Evolutionary conservation across 2,329 filamentous ascomycete species (phyloP).

Genomic region (Tolypocladium tundrense): DNA sequence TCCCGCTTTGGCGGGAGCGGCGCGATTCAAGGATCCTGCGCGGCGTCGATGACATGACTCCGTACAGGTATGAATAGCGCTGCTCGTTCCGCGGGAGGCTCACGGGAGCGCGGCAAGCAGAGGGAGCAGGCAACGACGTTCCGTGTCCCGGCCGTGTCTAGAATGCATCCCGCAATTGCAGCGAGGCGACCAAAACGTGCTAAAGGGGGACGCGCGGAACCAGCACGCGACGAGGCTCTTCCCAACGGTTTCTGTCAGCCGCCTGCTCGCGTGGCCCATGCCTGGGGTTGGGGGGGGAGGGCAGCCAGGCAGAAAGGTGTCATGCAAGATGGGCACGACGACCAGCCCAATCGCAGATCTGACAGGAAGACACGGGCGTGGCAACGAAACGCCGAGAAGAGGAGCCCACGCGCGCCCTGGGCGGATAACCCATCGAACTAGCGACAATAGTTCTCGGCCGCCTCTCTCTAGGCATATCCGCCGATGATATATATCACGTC

Average conservation of each 20-base stretch:
- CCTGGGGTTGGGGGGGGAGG: neutral
- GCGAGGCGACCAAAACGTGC: neutral
- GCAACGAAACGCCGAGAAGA: neutral
- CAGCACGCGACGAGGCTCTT: neutral
- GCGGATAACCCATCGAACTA: too few relatives aligned
- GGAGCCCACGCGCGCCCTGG: neutral
- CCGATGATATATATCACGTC: neutral
- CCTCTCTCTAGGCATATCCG: neutral
- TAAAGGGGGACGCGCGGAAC: neutral
- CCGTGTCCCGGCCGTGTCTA: neutral
- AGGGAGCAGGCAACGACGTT: neutral
- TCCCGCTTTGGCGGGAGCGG: neutral
- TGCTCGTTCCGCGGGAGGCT: neutral
- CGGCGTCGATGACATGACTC: too few relatives aligned
- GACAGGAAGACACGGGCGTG: neutral
- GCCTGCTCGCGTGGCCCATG: neutral
- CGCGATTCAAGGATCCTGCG: neutral
- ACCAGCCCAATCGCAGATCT: neutral
- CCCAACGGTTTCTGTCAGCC: neutral
- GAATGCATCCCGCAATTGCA: neutral
- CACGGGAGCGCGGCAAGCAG: neutral
- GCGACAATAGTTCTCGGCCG: neutral
- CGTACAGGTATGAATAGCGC: too few relatives aligned
- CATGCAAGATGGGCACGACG: neutral
- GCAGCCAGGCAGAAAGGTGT: neutral